Evolutionary conservation across 1,284 basidiomycete species (phyloP).

Genomic region (Pascua guehoae): DNA sequence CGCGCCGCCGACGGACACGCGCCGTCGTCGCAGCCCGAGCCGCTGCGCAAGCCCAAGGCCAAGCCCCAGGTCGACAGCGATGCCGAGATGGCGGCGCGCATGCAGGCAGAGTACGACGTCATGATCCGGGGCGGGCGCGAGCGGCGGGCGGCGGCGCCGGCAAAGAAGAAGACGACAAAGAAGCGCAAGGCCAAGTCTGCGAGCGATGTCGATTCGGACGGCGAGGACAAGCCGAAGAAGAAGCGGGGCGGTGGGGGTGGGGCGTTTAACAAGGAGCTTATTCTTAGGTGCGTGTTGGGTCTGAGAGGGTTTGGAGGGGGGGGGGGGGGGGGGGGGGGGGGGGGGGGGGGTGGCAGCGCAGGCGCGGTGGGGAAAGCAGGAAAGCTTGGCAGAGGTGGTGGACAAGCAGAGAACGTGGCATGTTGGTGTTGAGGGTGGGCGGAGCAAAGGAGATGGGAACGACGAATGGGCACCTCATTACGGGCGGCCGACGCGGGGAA

Average conservation of each 20-base stretch:
- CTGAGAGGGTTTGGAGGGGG: too few relatives aligned
- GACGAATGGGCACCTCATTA: neutral
- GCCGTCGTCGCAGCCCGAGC: slow-evolving; percentile 27
- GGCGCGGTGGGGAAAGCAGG: too few relatives aligned
- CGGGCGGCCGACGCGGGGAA: neutral
- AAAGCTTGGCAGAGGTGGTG: too few relatives aligned
- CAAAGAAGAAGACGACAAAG: slow-evolving; percentile 33
- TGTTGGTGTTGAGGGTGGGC: too few relatives aligned
- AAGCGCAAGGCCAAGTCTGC: slow-evolving; percentile 24
- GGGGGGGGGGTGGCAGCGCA: too few relatives aligned
- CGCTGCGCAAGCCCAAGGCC: slow-evolving; percentile 15
- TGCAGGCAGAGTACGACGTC: slow-evolving; percentile 33
- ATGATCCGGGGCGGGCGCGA: slow-evolving; percentile 20
- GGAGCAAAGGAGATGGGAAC: too few relatives aligned
- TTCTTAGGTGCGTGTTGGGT: slow-evolving; percentile 40
- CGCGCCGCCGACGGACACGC: slow-evolving; percentile 2
- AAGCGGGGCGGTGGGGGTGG: slow-evolving; percentile 36
- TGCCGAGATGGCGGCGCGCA: slow-evolving; percentile 27
- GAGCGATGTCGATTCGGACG: slow-evolving; percentile 24
- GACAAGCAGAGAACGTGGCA: too few relatives aligned
- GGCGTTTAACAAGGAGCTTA: slow-evolving; percentile 48
- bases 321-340: too few relatives aligned
- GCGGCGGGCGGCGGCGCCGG: slow-evolving; percentile 25
- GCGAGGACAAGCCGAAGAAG: slow-evolving; percentile 21
- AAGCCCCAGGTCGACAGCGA: slow-evolving; percentile 24